Percentiles rank a stretch among this genome's conserved stretches.
Evolutionary conservation across 192 early-diverging fungal species (phyloP).

Genomic region (Coemansia sp.): DNA sequence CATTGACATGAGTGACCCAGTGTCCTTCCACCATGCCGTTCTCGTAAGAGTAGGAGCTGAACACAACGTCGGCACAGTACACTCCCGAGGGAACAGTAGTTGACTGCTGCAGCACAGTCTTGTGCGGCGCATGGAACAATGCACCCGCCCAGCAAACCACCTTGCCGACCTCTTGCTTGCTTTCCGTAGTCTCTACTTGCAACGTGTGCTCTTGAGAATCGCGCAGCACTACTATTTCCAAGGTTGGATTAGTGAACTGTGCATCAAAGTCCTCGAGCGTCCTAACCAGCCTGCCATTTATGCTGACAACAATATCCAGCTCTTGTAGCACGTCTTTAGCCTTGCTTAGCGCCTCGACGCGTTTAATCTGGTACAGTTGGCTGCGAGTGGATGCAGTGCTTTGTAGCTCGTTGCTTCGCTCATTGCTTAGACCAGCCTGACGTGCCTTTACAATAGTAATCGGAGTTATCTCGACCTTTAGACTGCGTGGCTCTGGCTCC

Average conservation of each 20-base stretch:
- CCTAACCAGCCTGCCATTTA: conserved; percentile 67
- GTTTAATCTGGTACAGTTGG: conserved; percentile 61
- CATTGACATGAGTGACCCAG: conserved; percentile 73
- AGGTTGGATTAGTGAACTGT: conserved; percentile 58
- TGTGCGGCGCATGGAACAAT: conserved; percentile 72
- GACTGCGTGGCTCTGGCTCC: conserved; percentile 58
- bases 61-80: conserved; percentile 62
- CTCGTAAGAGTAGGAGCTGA: conserved; percentile 68
- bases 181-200: conserved; percentile 64
- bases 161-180: conserved; percentile 63
- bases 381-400: conserved; percentile 56
- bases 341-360: conserved; percentile 62
- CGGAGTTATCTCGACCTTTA: conserved; percentile 67
- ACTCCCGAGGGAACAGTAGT: conserved; percentile 66
- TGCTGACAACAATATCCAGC: conserved; percentile 69
- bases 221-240: conserved; percentile 68
- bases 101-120: conserved; percentile 69
- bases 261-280: conserved; percentile 63
- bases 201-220: conserved; percentile 70
- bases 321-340: conserved; percentile 62
- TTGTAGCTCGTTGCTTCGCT: conserved; percentile 64
- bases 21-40: conserved; percentile 62
- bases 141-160: conserved; percentile 87
- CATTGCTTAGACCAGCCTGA: conserved; percentile 61
- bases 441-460: conserved; percentile 65